These are phyloP conservation scores for Phylloporus sp. DNA, from an alignment of 768 basidiomycete species.

Conservation along the genomic window DNA sequence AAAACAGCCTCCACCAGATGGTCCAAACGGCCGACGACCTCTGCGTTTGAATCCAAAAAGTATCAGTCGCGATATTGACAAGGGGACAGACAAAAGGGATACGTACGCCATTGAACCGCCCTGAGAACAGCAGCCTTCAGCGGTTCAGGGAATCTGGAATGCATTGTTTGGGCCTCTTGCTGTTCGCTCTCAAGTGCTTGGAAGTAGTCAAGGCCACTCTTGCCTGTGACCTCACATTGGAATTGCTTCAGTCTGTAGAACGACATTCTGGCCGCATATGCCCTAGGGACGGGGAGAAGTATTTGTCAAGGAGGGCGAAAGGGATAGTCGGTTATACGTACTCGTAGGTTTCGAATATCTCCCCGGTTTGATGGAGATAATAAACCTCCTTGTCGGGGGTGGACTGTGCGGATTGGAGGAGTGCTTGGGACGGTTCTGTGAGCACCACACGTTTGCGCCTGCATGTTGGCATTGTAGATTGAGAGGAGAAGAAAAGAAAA, in stretches of 20 bases:
- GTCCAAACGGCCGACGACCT: constrained; percentile 95
- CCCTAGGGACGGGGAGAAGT: constrained; percentile 32
- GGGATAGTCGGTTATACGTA: constrained; percentile 38
- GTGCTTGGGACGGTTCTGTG: constrained; percentile 69
- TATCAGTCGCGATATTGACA: constrained; percentile 11
- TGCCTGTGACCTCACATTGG: constrained; percentile 96
- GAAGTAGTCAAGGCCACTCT: constrained; percentile 90
- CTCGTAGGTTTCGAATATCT: constrained; percentile 97
- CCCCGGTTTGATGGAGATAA: constrained; percentile 91
- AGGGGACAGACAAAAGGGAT: constrained; percentile 19
- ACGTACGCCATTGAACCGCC: constrained; percentile 96
- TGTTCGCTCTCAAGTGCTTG: constrained; percentile 89
- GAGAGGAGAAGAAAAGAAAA: constrained; percentile 40
- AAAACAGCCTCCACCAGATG: constrained; percentile 92
- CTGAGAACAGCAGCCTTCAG: constrained; percentile 89
- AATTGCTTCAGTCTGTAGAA: constrained; percentile 94
- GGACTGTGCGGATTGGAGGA: constrained; percentile 58
- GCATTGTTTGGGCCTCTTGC: constrained; percentile 83
- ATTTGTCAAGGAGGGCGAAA: constrained; percentile 23
- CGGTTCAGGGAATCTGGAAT: constrained; percentile 86
- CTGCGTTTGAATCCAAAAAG: constrained; percentile 38
- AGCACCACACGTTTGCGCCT: constrained; percentile 87
- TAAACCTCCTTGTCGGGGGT: constrained; percentile 76
- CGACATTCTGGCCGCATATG: constrained; percentile 87
- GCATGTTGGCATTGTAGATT: constrained; percentile 73